Evolutionary conservation across 1,284 basidiomycete species (phyloP).

Genomic region (Cystobasidium pallidum): DNA sequence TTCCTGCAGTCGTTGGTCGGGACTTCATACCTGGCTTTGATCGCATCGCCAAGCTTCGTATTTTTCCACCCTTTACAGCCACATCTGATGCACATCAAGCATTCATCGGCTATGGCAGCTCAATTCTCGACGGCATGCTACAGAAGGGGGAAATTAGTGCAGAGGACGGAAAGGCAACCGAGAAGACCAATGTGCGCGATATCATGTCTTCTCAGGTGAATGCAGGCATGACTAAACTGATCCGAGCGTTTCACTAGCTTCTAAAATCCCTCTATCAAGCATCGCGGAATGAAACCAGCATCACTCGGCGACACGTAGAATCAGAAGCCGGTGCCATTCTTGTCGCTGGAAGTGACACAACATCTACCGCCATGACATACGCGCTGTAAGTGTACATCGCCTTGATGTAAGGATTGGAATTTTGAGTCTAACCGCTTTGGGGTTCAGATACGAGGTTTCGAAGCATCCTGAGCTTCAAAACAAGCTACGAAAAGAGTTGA

Average conservation of each 20-base stretch:
- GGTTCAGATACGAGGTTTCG: slow-evolving; percentile 19
- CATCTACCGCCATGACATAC: slow-evolving; percentile 33
- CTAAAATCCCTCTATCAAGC: slow-evolving; percentile 33
- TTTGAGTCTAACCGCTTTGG: not conserved
- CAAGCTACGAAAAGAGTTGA: slow-evolving; percentile 19
- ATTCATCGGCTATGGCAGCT: slow-evolving; percentile 27
- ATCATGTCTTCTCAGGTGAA: no score
- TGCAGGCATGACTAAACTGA: not conserved
- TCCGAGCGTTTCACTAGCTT: slow-evolving; percentile 2
- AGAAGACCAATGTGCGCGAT: slow-evolving; percentile 25
- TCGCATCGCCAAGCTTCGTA: slow-evolving; percentile 24
- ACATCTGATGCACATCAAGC: slow-evolving; percentile 18
- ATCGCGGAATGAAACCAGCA: slow-evolving; percentile 14
- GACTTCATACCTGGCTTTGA: slow-evolving; percentile 32
- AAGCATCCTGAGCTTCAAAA: slow-evolving; percentile 25
- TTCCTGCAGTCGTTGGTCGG: slow-evolving; percentile 25
- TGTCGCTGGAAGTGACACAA: slow-evolving; percentile 39
- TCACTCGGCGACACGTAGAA: slow-evolving; percentile 30
- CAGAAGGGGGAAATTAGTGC: slow-evolving; percentile 5
- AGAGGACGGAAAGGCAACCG: not conserved
- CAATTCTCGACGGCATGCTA: slow-evolving; percentile 13
- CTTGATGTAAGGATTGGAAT: not conserved
- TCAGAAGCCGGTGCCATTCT: slow-evolving; percentile 41
- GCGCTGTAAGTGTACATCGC: not conserved
- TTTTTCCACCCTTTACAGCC: slow-evolving; percentile 29